Percentiles rank a stretch among this genome's conserved stretches.
These are phyloP conservation scores for Crithidia brevicula DNA, from an alignment of 208 protist genomes.

Conservation along the genomic window DNA sequence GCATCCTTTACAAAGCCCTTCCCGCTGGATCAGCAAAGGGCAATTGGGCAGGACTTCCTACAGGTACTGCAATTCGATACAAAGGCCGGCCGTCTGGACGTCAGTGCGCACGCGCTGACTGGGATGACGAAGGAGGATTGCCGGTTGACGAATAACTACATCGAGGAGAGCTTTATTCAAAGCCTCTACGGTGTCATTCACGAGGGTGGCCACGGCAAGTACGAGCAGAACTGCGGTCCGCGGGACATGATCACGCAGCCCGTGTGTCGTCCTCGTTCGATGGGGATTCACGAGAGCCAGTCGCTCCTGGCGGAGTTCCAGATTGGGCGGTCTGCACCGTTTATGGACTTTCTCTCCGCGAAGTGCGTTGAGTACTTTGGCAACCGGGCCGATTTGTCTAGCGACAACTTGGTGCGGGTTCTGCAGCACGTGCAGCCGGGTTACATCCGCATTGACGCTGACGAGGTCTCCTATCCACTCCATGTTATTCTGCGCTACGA, in stretches of 20 bases:
- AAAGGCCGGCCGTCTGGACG: conserved; percentile 81
- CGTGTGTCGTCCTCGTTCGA: conserved; percentile 60
- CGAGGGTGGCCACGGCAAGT: conserved; percentile 91
- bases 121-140: conserved; percentile 81
- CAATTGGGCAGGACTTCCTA: conserved; percentile 59
- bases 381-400: conserved; percentile 48
- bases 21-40: conserved; percentile 55
- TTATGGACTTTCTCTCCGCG: conserved; percentile 61
- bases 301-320: conserved; percentile 86
- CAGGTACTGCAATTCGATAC: conserved; percentile 78
- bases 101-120: conserved; percentile 88
- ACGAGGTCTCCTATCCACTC: conserved; percentile 92
- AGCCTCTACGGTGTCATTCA: conserved; percentile 82
- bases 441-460: conserved; percentile 83
- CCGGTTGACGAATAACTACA: conserved; percentile 87
- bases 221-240: conserved; percentile 88
- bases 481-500: conserved; percentile 92
- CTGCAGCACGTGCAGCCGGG: conserved; percentile 65
- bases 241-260: conserved; percentile 63
- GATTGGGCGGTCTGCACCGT: conserved; percentile 57
- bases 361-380: conserved; percentile 52
- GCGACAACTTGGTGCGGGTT: conserved; percentile 51
- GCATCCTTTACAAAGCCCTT: conserved; percentile 46
- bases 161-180: conserved; percentile 46
- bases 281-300: conserved; percentile 91